Evolutionary conservation across 1,284 basidiomycete genomes (phyloP).

Genomic region (Porogramme epimiltina): DNA sequence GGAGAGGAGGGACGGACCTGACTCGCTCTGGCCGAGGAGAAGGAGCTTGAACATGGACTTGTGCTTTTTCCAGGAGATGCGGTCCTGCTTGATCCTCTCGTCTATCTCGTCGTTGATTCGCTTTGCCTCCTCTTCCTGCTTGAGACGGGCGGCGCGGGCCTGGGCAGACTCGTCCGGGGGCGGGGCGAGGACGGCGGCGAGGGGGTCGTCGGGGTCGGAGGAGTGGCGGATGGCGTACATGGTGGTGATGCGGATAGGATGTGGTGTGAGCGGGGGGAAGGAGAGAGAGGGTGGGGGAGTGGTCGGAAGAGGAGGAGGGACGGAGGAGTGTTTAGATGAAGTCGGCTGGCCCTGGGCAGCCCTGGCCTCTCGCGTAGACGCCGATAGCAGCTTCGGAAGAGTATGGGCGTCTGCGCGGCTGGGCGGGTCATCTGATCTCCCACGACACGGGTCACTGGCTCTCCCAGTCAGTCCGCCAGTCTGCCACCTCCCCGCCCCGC

Average conservation of each 20-base stretch:
- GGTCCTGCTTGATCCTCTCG: constrained; percentile 52
- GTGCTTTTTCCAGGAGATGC: constrained; percentile 44
- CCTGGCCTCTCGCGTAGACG: too few relatives aligned
- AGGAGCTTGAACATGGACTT: constrained; percentile 53
- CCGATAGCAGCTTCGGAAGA: too few relatives aligned
- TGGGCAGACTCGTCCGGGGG: constrained; percentile 28
- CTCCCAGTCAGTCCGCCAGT: too few relatives aligned
- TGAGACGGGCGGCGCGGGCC: constrained; percentile 36
- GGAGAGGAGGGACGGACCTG: constrained; percentile 42
- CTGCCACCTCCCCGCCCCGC: too few relatives aligned
- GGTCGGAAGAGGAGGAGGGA: background rate
- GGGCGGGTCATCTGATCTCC: too few relatives aligned
- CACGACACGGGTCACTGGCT: too few relatives aligned
- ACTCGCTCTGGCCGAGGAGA: constrained; percentile 64
- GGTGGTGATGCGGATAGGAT: background rate
- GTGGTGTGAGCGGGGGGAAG: background rate
- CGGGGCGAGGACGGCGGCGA: constrained; percentile 29
- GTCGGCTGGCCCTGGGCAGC: background rate
- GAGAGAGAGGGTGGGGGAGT: background rate
- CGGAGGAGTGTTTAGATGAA: background rate
- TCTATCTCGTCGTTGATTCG: constrained; percentile 58
- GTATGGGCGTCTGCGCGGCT: too few relatives aligned
- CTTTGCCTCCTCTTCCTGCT: constrained; percentile 52
- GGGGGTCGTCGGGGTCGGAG: constrained; percentile 29
- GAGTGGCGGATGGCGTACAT: constrained; percentile 16